Evolutionary conservation across 148 eudicot species (phyloP).

Genomic region (Chenopodium quinoa): DNA sequence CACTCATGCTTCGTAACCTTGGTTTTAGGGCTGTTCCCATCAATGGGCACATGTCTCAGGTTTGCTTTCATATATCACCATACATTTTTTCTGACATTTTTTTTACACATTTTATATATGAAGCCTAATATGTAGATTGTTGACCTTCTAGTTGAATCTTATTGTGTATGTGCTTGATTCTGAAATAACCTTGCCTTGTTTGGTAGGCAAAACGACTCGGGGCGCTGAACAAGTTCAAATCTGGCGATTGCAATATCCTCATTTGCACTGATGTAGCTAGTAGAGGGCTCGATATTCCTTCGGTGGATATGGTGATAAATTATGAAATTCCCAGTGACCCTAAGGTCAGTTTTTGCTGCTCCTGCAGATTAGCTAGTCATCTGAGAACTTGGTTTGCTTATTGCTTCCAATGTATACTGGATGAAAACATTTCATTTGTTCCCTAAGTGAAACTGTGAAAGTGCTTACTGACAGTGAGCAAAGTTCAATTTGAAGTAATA

Average conservation of each 20-base stretch:
- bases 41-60: constrained; percentile 85
- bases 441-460: neutral
- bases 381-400: neutral
- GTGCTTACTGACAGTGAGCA: neutral
- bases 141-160: neutral
- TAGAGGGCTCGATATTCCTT: constrained; percentile 90
- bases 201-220: constrained; percentile 81
- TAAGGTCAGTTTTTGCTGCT: constrained; percentile 46
- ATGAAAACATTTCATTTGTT: no score
- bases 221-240: constrained; percentile 79
- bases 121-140: neutral
- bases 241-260: constrained; percentile 82
- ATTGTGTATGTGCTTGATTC: constrained; percentile 2
- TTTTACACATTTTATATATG: neutral
- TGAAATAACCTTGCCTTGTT: neutral
- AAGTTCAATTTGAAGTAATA: neutral
- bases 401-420: neutral
- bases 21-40: constrained; percentile 84
- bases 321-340: constrained; percentile 81
- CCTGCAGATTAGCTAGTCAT: neutral
- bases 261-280: constrained; percentile 88
- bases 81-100: neutral
- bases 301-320: constrained; percentile 87
- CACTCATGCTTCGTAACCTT: constrained; percentile 79
- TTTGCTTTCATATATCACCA: constrained; percentile 20